Evolutionary conservation across 768 basidiomycete genomes (phyloP).

Genomic region (Lentinus tigrinus): DNA sequence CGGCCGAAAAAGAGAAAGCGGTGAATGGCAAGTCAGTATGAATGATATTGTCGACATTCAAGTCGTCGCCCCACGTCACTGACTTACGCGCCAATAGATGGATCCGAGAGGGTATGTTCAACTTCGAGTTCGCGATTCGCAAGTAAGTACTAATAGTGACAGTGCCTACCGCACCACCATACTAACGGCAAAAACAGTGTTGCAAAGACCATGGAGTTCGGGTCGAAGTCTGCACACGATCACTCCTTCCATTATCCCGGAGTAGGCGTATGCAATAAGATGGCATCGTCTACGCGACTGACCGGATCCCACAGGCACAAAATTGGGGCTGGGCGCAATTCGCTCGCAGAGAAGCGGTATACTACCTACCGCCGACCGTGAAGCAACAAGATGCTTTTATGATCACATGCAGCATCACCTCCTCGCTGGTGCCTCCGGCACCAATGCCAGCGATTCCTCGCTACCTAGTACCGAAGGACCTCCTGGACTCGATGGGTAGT

Average conservation of each 20-base stretch:
- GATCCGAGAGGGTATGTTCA: conserved; percentile 83
- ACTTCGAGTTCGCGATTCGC: conserved; percentile 80
- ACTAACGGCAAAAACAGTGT: too few species aligned
- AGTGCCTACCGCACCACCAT: neutral
- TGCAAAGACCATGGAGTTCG: conserved; percentile 55
- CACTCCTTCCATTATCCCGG: conserved; percentile 66
- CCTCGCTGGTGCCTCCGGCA: conserved; percentile 54
- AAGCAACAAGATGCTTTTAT: conserved; percentile 67
- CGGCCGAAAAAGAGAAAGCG: conserved; percentile 69
- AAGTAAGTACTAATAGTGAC: conserved; percentile 42
- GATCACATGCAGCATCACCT: conserved; percentile 76
- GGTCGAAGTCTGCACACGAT: conserved; percentile 76
- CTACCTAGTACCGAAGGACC: conserved; percentile 61
- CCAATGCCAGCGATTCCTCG: conserved; percentile 43
- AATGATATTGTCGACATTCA: neutral
- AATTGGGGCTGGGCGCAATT: conserved; percentile 94
- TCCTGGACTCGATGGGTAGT: conserved; percentile 69
- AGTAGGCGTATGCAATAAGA: neutral
- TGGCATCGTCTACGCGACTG: too few species aligned
- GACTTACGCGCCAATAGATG: conserved; percentile 51
- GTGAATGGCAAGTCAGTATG: conserved; percentile 54
- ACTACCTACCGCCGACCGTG: conserved; percentile 52
- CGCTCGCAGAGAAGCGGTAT: conserved; percentile 69
- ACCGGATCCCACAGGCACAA: conserved; percentile 49
- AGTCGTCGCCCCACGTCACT: too few species aligned